Conservation (phyloP, 108 stramenopile species). For the Nitzschia sp. region DNA sequence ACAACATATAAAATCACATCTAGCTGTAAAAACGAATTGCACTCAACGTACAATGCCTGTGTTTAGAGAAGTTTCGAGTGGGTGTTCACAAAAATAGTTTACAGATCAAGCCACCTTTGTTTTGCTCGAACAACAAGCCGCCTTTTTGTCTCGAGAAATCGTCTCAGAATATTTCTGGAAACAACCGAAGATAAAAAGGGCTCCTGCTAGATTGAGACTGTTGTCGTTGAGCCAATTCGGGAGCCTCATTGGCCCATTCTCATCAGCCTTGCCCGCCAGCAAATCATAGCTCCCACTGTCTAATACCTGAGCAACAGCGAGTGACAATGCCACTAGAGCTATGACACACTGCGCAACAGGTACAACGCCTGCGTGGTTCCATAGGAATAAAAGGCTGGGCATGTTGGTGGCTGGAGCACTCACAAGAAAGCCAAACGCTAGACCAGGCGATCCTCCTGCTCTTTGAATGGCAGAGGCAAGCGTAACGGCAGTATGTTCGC, state of each 20-base stretch:
- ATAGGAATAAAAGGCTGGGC: conserved; percentile 25
- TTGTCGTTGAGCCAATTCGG: background rate
- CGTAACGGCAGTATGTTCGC: conserved; percentile 39
- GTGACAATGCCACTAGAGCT: conserved; percentile 15
- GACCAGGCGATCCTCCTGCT: conserved; percentile 34
- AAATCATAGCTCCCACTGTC: conserved; percentile 22
- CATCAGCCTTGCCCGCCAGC: conserved; percentile 6
- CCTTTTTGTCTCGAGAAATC: background rate
- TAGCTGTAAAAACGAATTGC: no score
- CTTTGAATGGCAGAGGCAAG: conserved; percentile 31
- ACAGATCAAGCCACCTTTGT: background rate
- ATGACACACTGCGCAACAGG: background rate
- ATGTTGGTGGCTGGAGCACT: conserved; percentile 38
- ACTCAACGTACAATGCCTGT: no score
- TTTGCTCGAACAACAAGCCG: background rate
- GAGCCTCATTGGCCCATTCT: background rate
- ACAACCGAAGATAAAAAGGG: background rate
- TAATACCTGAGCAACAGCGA: conserved; percentile 26
- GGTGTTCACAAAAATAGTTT: no score
- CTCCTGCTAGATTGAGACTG: conserved; percentile 1
- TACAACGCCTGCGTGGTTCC: background rate
- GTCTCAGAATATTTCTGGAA: background rate
- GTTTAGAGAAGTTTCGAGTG: no score
- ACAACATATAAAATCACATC: no score
- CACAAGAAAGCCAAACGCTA: conserved; percentile 40